Evolutionary conservation across 2,329 filamentous ascomycete species (phyloP), one percentile per base, ranked within the genome.

Genomic region (Chlorencoelia australis): DNA sequence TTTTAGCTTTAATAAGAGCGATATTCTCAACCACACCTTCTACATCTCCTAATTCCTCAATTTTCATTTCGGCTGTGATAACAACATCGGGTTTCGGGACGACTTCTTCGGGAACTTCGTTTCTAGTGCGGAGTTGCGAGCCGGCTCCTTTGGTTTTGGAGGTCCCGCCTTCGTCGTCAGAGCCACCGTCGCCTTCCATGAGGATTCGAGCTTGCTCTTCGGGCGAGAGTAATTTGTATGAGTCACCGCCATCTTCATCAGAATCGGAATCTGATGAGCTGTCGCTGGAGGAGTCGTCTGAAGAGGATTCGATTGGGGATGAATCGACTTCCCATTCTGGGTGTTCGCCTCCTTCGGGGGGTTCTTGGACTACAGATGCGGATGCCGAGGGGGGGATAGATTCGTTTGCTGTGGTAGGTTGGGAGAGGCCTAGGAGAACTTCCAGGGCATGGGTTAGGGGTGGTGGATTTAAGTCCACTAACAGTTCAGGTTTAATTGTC

Each of bases 291-390:
- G 79, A 53, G 32, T 53, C 49, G 80, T 54, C 67, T 35, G 66
- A 66, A 0, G 73, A 83, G 5, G 79, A 83, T 51, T 79, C 75
- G 52, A 82, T 82, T 0, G 82, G 82, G 0, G 80, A 84, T 2
- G 82, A 87, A 51, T 89, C 83, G 6, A 70, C 64, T 54, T 94
- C 85, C 84, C 86, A 96, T 58, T 95, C 88, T 3, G 82, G 79
- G 29, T 81, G 67, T 8, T 61, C 65, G 11, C 41, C 37, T 43
- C 52, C 42, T 13, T 16, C 33, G 24, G 37, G 25, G 9, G 16
- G 20, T 13, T 30, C 24, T 17, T 25, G 16, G 17, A 35, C 22
- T 21, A 17, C 30, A 2, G 33, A 17, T 16, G n/a, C 18, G 10
- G 13, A 19, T 13, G 21, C 30, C n/a, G 18, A n/a, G 8, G n/a